Conservation (phyloP, 2,329 filamentous ascomycete species). For the Cercospora zeae-maydis region DNA sequence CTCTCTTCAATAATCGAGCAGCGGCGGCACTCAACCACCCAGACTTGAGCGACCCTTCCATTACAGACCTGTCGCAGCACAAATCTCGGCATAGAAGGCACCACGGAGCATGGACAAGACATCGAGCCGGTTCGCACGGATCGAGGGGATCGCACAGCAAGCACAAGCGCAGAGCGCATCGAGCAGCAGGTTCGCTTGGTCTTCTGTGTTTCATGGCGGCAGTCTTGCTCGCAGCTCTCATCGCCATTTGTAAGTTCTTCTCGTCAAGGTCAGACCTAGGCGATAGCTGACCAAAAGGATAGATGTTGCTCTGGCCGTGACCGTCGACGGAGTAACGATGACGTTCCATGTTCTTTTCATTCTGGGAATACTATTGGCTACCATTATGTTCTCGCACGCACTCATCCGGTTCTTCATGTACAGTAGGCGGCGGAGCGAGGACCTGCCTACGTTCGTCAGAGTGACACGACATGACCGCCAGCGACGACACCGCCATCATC, state of each 20-base stretch:
- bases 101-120: constrained; percentile 19
- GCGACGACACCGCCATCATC: constrained; percentile 13
- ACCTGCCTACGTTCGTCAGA: constrained; percentile 19
- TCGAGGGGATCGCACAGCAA: constrained; percentile 10
- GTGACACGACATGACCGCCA: constrained; percentile 20
- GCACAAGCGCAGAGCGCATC: constrained; percentile 10
- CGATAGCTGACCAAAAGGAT: constrained; percentile 1
- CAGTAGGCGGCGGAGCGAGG: constrained; percentile 9
- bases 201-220: constrained; percentile 27
- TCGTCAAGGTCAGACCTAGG: neutral
- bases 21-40: constrained; percentile 32
- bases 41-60: constrained; percentile 30
- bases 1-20: constrained; percentile 30
- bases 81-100: constrained; percentile 27
- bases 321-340: constrained; percentile 59
- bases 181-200: constrained; percentile 16
- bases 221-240: constrained; percentile 30
- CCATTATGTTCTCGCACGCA: constrained; percentile 77
- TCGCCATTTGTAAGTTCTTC: constrained; percentile 34
- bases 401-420: constrained; percentile 67
- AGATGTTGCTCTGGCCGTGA: constrained; percentile 73
- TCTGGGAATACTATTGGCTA: constrained; percentile 68
- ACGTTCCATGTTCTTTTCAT: constrained; percentile 79
- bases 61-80: constrained; percentile 28
- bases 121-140: constrained; percentile 9